Evolutionary conservation across 495 filamentous ascomycete species (phyloP).

Genomic region (Stereocaulon alpinum): DNA sequence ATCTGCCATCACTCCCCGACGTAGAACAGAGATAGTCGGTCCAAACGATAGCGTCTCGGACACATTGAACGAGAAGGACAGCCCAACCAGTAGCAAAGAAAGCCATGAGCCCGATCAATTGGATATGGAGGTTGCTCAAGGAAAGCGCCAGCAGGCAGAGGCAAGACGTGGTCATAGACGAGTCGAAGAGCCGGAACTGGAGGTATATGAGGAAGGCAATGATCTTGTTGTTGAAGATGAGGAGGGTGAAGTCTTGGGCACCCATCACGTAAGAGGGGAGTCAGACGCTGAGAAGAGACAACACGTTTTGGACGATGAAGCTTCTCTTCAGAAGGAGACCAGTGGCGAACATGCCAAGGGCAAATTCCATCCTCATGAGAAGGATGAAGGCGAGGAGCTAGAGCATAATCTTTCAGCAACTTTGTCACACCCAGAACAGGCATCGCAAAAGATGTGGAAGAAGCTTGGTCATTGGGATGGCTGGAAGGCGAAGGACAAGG

Average conservation of each 20-base stretch:
- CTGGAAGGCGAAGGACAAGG: constrained; percentile 25
- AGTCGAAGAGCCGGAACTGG: constrained; percentile 36
- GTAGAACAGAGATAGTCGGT: constrained; percentile 30
- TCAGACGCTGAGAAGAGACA: constrained; percentile 37
- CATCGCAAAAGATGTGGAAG: constrained; percentile 26
- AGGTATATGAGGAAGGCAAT: constrained; percentile 74
- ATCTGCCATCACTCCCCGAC: constrained; percentile 76
- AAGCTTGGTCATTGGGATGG: constrained; percentile 34
- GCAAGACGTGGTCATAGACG: constrained; percentile 24
- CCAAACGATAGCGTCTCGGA: constrained; percentile 31
- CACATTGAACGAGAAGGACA: constrained; percentile 28
- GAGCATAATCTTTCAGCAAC: constrained; percentile 29
- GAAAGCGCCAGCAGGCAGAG: constrained; percentile 28
- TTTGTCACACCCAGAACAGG: constrained; percentile 25
- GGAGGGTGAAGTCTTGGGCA: constrained; percentile 73
- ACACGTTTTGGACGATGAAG: constrained; percentile 47
- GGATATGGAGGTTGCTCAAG: constrained; percentile 18
- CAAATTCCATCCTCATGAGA: constrained; percentile 33
- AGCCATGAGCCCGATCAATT: constrained; percentile 19
- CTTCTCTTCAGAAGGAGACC: constrained; percentile 50
- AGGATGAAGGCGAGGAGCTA: constrained; percentile 37
- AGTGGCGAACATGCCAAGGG: constrained; percentile 34
- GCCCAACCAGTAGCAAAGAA: constrained; percentile 18
- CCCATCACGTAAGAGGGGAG: constrained; percentile 35
- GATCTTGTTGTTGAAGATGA: constrained; percentile 76